Conservation (phyloP, 1,284 basidiomycete species). For the Boletus sp. region DNA sequence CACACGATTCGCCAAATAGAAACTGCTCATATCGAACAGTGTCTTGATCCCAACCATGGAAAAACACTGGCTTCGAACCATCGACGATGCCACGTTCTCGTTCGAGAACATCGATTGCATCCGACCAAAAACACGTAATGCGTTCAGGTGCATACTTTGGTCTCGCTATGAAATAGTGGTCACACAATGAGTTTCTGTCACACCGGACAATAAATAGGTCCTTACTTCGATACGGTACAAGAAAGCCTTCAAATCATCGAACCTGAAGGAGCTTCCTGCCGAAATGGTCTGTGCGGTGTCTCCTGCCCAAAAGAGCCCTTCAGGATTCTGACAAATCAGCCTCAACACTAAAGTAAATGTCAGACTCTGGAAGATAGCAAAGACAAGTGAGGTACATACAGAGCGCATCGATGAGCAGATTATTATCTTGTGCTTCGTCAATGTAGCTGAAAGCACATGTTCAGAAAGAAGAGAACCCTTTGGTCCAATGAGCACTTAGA, state of each 20-base stretch:
- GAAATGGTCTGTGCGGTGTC: slow-evolving; percentile 35
- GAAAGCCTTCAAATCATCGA: slow-evolving; percentile 70
- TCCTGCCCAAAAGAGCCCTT: slow-evolving; percentile 76
- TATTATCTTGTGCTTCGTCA: slow-evolving; percentile 75
- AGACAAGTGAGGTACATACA: slow-evolving; percentile 37
- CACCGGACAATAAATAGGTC: no score
- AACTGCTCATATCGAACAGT: slow-evolving; percentile 57
- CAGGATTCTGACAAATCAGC: slow-evolving; percentile 56
- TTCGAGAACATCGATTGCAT: slow-evolving; percentile 60
- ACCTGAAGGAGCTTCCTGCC: slow-evolving; percentile 34
- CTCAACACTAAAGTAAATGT: slow-evolving; percentile 36
- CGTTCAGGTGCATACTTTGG: slow-evolving; percentile 26
- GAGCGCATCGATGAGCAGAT: slow-evolving; percentile 63
- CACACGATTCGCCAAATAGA: slow-evolving; percentile 50
- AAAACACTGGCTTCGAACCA: slow-evolving; percentile 60
- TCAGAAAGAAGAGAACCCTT: background rate
- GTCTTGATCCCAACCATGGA: slow-evolving; percentile 52
- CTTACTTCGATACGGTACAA: slow-evolving; percentile 57
- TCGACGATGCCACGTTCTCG: slow-evolving; percentile 58
- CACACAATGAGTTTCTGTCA: no score
- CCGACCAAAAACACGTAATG: slow-evolving; percentile 61
- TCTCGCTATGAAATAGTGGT: no score
- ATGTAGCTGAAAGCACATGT: slow-evolving; percentile 50
- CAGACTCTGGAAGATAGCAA: background rate
- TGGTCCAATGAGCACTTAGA: background rate